Base-by-base conservation (phyloP, 2,329 filamentous ascomycete genomes). In the Chrysoporthe cubensis region DNA sequence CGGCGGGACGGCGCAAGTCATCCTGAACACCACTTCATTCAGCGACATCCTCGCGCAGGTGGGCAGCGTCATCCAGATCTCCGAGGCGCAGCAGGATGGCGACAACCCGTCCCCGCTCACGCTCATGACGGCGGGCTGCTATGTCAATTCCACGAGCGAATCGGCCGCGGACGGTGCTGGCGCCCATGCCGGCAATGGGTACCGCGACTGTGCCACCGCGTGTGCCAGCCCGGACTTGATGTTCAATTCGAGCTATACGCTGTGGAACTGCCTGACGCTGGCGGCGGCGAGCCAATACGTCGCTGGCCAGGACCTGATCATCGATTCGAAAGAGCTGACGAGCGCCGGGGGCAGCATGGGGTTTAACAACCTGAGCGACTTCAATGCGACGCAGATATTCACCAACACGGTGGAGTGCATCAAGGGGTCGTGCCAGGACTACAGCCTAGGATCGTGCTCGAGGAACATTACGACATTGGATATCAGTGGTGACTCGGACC, bases 171-270 rank as follows among this genome's bases (percentile, higher is more conserved):
- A 58, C 2, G 64, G 64, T 5, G 40, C 21, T 5, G 67, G 64
- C 34, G 4, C 26, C 26, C 58, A 37, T 1, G 64, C 40, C 3
- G 67, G 67, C n/a, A 40, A 61, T 26, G 64, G 60, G 4, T 66
- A 50, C 52, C 56, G 60, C 34, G 63, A 70, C 69, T 69, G 67
- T 56, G n/a, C 50, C 37, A 56, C 58, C 14, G 65, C 65, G 1
- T 69, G 67, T 37, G 57, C 65, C 14, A 8, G 40, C 26, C 57
- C 65, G 42, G 32, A 18, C n/a, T 13, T 40, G 34, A 64, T 69
- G 67, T 69, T 69, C 50, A 67, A 66, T 43, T 67, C 67, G 48
- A 65, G 67, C 46, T 69, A 62, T 34, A 69, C 61, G n/a, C 52
- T 69, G 26, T 66, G 65, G 61, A 67, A 67, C 48, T 69, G 67